These are phyloP conservation scores for Pyrenopolyporus hunteri DNA, from an alignment of 495 filamentous ascomycete genomes.

Conservation along the genomic window DNA sequence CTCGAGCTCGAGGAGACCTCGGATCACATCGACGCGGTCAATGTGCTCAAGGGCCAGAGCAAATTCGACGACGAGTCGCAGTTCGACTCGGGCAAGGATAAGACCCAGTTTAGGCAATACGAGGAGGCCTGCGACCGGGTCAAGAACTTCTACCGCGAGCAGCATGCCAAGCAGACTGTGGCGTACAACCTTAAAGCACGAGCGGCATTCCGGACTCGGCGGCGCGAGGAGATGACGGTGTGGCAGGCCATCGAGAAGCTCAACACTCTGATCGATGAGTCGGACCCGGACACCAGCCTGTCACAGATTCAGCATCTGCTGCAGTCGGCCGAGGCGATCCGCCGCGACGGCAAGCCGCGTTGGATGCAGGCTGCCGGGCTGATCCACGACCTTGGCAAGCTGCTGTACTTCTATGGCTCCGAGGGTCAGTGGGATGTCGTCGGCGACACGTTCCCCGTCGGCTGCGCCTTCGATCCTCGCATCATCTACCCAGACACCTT, in stretches of 20 bases:
- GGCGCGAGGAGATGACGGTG: constrained; percentile 75
- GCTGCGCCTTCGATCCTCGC: constrained; percentile 71
- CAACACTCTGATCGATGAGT: constrained; percentile 86
- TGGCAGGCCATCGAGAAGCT: constrained; percentile 92
- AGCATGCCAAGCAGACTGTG: constrained; percentile 84
- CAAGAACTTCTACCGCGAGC: constrained; percentile 81
- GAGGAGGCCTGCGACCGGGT: constrained; percentile 78
- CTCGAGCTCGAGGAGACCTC: constrained; percentile 79
- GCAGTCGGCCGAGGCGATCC: constrained; percentile 85
- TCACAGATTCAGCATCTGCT: constrained; percentile 87
- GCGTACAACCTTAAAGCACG: constrained; percentile 82
- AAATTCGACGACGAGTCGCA: constrained; percentile 65
- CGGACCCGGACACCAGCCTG: constrained; percentile 82
- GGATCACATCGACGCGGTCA: constrained; percentile 81
- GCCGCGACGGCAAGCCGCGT: constrained; percentile 83
- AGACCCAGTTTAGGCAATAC: constrained; percentile 80
- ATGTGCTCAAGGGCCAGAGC: constrained; percentile 67
- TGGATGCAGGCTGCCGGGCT: constrained; percentile 92
- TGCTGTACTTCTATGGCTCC: constrained; percentile 82
- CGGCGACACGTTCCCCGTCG: constrained; percentile 91
- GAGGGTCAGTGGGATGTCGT: constrained; percentile 92
- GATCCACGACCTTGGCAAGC: constrained; percentile 90
- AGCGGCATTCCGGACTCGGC: constrained; percentile 67
- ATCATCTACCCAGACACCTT: constrained; percentile 85
- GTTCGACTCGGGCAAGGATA: constrained; percentile 81